Evolutionary conservation across 106 monocot genomes (phyloP), one percentile per base, ranked within the genome.

Genomic region (Apostasia ramifera): DNA sequence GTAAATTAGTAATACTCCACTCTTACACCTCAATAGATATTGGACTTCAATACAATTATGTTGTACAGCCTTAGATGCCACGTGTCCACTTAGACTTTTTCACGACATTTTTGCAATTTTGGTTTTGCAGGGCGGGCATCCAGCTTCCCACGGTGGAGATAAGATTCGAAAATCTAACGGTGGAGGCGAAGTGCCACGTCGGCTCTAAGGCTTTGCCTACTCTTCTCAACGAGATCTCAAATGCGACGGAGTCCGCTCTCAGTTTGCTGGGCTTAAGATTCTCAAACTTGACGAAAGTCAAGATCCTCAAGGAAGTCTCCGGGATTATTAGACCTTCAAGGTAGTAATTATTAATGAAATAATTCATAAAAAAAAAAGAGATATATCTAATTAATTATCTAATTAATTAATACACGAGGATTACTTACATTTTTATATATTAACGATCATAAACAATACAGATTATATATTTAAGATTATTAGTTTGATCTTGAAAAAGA

Each of bases 311-410:
- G 3, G 79, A 81, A 57, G 65, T 70, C 26, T 85, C 84, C 2
- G 92, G 92, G 10, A 79, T 83, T 46, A 74, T 92, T 43, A 80
- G 67, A 13, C 88, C 92, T 52, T 88, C 85, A n/a, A 78, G 91
- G 90, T 80, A 61, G 11, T 8, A 26, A 26, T 26, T 26, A 26
- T 26, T 26, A 26, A 26, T 26, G 26, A 26, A 26, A 26, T 26
- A 26, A 26, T 26, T 26, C 26, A 26, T 26, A 26, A 26, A 26
- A 26, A 26, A 26, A 26, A 26, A 26, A 0, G 26, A 26, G 26
- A 26, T 26, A 26, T 26, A 26, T 26, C 26, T 26, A 26, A 26
- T 26, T 26, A 26, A 26, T 26, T 26, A 26, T 26, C 26, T 26
- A 26, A 26, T 26, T 26, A 26, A 26, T 26, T 26, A 26, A 26